phyloP scores from a whole-genome alignment of 345 rosid genomes.

The Sisymbrium altissimum region DNA sequence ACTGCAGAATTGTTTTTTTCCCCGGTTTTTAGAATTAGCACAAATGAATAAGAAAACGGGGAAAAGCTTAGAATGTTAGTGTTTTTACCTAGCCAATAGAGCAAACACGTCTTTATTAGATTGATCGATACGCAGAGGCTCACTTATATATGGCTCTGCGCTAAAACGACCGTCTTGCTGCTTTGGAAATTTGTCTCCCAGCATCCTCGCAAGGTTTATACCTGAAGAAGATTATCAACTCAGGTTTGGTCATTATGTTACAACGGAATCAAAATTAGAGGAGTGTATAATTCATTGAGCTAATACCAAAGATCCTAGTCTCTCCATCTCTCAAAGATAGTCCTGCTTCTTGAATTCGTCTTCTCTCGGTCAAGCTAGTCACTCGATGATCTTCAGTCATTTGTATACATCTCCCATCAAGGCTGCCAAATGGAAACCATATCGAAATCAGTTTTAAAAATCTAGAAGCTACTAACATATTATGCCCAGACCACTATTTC shows the following conservation, averaged over 20 bases:
- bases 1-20: constrained; percentile 38
- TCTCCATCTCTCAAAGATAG: constrained; percentile 78
- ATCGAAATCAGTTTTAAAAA: neutral
- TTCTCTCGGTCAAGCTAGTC: constrained; percentile 66
- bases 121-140: constrained; percentile 56
- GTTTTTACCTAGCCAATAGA: constrained; percentile 73
- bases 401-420: constrained; percentile 67
- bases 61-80: neutral
- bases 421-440: constrained; percentile 47
- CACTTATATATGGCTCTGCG: constrained; percentile 81
- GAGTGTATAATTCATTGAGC: neutral
- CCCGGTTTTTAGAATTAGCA: neutral
- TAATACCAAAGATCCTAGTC: constrained; percentile 65
- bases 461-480: neutral
- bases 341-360: constrained; percentile 58
- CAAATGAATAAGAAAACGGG: neutral
- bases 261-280: neutral
- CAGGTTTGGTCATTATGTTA: neutral
- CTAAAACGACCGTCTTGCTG: constrained; percentile 84
- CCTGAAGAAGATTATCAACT: constrained; percentile 43
- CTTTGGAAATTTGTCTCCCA: constrained; percentile 94
- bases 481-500: neutral
- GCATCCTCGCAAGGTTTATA: constrained; percentile 90
- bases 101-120: constrained; percentile 54
- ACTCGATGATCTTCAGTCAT: constrained; percentile 94